Evolutionary conservation across 2,329 filamentous ascomycete genomes (phyloP).

Genomic region (Fonsecaea pedrosoi): DNA sequence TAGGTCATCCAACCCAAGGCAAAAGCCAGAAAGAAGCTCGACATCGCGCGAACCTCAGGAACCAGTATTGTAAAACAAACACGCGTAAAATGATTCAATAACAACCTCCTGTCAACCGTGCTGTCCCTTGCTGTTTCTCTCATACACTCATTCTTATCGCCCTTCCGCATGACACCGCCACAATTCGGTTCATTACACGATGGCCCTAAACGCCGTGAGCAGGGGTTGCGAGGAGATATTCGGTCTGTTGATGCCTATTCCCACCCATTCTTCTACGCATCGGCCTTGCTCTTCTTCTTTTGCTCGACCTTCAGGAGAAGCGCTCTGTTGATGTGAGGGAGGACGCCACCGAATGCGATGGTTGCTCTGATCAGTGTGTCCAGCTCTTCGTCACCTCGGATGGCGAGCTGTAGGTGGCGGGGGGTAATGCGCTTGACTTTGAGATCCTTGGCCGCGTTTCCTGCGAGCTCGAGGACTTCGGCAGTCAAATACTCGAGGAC

Average conservation of each 20-base stretch:
- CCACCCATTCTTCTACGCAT: constrained; percentile 29
- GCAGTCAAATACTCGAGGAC: constrained; percentile 98
- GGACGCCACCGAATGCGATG: constrained; percentile 96
- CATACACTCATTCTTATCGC: constrained; percentile 34
- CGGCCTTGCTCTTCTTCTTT: constrained; percentile 83
- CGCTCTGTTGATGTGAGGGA: constrained; percentile 98
- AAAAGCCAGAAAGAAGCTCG: constrained; percentile 11
- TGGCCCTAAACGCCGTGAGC: constrained; percentile 29
- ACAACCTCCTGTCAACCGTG: constrained; percentile 29
- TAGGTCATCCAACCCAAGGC: constrained; percentile 4
- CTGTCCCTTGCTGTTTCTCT: constrained; percentile 27
- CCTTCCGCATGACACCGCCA: constrained; percentile 28
- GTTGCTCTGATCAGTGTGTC: constrained; percentile 97
- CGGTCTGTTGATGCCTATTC: constrained; percentile 6
- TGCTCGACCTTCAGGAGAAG: constrained; percentile 94
- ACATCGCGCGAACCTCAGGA: constrained; percentile 10
- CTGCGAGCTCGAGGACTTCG: constrained; percentile 96
- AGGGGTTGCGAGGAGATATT: constrained; percentile 6
- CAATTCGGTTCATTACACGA: constrained; percentile 21
- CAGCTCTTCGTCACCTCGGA: constrained; percentile 96
- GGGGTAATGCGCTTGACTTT: constrained; percentile 99
- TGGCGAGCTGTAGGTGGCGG: constrained; percentile 95
- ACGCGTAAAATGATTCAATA: constrained; percentile 23
- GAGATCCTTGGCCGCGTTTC: constrained; percentile 98
- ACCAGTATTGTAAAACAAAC: constrained; percentile 19